Conservation (phyloP, 1,139 yeast species). For the Nakaseomyces sp. region DNA sequence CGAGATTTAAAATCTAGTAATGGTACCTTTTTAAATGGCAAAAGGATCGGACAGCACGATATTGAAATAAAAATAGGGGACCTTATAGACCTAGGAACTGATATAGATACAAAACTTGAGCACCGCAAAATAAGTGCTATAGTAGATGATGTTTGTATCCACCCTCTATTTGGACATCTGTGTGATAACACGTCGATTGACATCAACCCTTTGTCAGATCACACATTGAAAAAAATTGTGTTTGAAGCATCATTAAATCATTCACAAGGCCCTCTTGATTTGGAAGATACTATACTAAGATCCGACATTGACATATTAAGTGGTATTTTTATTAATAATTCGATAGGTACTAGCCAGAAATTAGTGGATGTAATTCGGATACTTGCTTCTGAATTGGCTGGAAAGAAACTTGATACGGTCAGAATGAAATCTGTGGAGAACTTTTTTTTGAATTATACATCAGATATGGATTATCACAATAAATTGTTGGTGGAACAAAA, state of each 20-base stretch:
- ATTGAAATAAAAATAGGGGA: constrained; percentile 62
- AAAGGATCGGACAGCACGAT: constrained; percentile 50
- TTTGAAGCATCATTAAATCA: constrained; percentile 52
- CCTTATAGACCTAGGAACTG: constrained; percentile 77
- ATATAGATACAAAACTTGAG: constrained; percentile 67
- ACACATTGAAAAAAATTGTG: constrained; percentile 12
- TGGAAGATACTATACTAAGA: constrained; percentile 52
- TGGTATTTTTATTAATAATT: constrained; percentile 54
- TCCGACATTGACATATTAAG: constrained; percentile 44
- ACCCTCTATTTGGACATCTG: constrained; percentile 34
- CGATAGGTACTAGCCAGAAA: constrained; percentile 44
- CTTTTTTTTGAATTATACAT: constrained; percentile 21
- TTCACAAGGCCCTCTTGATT: constrained; percentile 56
- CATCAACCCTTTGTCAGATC: not conserved
- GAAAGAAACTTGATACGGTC: constrained; percentile 36
- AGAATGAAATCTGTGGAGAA: constrained; percentile 36
- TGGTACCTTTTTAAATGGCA: constrained; percentile 83
- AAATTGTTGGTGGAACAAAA: constrained; percentile 16
- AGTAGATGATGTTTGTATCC: constrained; percentile 58
- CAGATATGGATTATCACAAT: constrained; percentile 16
- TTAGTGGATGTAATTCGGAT: constrained; percentile 41
- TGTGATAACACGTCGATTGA: not conserved
- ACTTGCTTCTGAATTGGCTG: constrained; percentile 38
- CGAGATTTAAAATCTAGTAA: constrained; percentile 87
- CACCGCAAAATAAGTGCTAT: constrained; percentile 78